Conservation (phyloP, 1,139 yeast species). For the Wickerhamiella infanticola region DNA sequence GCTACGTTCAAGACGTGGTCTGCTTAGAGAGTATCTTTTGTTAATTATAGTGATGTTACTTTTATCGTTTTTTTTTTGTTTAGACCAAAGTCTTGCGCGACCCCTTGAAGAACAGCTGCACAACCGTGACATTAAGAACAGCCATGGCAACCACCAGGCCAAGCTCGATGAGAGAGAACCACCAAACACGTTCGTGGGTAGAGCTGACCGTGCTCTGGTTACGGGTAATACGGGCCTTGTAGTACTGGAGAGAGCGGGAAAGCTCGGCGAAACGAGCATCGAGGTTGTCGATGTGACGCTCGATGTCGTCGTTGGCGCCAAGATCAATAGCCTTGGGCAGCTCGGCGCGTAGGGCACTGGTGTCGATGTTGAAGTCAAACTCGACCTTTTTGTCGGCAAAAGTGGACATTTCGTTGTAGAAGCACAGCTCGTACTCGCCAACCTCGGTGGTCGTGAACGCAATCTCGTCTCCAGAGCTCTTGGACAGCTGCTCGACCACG, state of each 20-base stretch:
- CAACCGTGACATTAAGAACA: conserved; percentile 62
- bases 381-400: conserved; percentile 80
- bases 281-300: conserved; percentile 37
- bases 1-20: conserved; percentile 80
- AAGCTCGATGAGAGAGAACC: conserved; percentile 72
- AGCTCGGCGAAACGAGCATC: conserved; percentile 55
- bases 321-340: conserved; percentile 44
- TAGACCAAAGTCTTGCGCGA: conserved; percentile 64
- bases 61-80: not conserved
- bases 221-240: conserved; percentile 83
- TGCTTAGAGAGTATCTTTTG: conserved; percentile 21
- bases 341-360: conserved; percentile 42
- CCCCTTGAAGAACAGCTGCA: conserved; percentile 76
- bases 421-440: conserved; percentile 92
- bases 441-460: conserved; percentile 46
- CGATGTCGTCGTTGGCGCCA: conserved; percentile 38
- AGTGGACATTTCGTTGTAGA: conserved; percentile 74
- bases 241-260: conserved; percentile 55
- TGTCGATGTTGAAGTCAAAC: conserved; percentile 47
- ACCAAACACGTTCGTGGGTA: conserved; percentile 73
- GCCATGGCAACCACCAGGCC: conserved; percentile 78
- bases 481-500: conserved; percentile 40
- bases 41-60: not conserved
- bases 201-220: conserved; percentile 84
- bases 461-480: conserved; percentile 78